Base-by-base conservation (phyloP, 495 filamentous ascomycete genomes). In the Neurospora sp. region DNA sequence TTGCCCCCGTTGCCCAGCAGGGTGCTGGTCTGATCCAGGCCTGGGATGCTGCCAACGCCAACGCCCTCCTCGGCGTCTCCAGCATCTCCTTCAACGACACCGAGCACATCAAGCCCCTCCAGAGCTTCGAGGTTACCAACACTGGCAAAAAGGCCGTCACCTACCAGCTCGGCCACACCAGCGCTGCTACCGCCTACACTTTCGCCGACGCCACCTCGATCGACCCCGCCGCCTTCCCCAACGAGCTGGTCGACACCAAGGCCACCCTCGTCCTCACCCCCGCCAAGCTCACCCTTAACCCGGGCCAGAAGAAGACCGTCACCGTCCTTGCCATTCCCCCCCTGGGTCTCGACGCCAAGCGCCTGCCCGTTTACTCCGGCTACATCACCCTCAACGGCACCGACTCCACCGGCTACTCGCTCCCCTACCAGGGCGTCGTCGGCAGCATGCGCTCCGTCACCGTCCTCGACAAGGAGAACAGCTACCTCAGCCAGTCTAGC, bases 31-130 rank as follows among this genome's bases (percentile, higher is more conserved):
- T 89, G 27, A 79, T 89, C 40, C 85, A 89, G 74, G 87, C 86
- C 9, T 86, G 84, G 75, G 85, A 88, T 41, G 85, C 85, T 31
- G 85, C 87, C n/a, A 83, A 86, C 73, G 80, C 85, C 14, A 86
- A 83, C 7, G 88, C 86, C 5, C 79, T 85, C 16, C 78, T 89
- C 69, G 84, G 82, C 76, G 81, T 84, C 16, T 86, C 85, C 37
- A 87, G 82, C 75, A 81, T 89, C 42, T 83, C 86, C 22, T 88
- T 89, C 79, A 88, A 89, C 76, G 88, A 90, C 76, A 89, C 86
- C 7, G 82, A 85, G 69, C 71, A 87, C 78, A 81, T 89, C 65
- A 76, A 79, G n/a, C 74, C 80, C 3, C 82, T 79, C 14, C 79
- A 84, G 69, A 79, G 82, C 40, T 87, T 90, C 74, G 82, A 78